Percentiles rank a stretch among this genome's conserved stretches.
phyloP scores from a whole-genome alignment of 257 asterid species.

The Catharanthus roseus region DNA sequence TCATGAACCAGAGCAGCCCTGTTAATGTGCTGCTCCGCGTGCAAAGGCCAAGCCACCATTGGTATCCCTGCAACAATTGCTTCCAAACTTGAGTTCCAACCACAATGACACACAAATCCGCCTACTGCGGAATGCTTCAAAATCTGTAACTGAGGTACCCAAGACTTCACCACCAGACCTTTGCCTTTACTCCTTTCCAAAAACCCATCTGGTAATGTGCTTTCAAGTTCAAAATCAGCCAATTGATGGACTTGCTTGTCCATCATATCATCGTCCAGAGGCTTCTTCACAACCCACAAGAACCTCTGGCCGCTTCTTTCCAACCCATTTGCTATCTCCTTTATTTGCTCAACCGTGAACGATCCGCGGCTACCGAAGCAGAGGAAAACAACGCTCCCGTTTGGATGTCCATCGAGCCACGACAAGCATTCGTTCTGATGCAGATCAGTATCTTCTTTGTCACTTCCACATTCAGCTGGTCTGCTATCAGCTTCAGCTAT shows the following conservation, averaged over 20 bases:
- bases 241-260: neutral
- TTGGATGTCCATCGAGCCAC: slow-evolving; percentile 7
- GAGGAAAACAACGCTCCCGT: neutral
- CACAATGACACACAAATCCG: slow-evolving; percentile 40
- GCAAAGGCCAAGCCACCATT: slow-evolving; percentile 31
- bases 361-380: slow-evolving; percentile 16
- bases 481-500: slow-evolving; percentile 3
- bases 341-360: slow-evolving; percentile 1
- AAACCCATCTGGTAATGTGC: slow-evolving; percentile 7
- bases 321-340: slow-evolving; percentile 15
- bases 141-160: slow-evolving; percentile 14
- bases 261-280: neutral
- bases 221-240: neutral
- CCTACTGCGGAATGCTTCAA: slow-evolving; percentile 17
- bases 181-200: slow-evolving; percentile 7
- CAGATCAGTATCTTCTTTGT: slow-evolving; percentile 9
- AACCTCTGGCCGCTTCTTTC: slow-evolving; percentile 10
- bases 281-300: slow-evolving; percentile 15
- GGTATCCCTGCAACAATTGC: slow-evolving; percentile 31
- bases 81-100: slow-evolving; percentile 27
- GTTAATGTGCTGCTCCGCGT: slow-evolving; percentile 36
- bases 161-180: slow-evolving; percentile 10
- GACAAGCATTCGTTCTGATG: slow-evolving; percentile 4
- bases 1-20: slow-evolving; percentile 28
- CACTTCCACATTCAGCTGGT: slow-evolving; percentile 29